Percentiles rank a stretch among this genome's conserved stretches.
Evolutionary conservation across 768 basidiomycete genomes (phyloP).

Genomic region (Suillus cothurnatus): DNA sequence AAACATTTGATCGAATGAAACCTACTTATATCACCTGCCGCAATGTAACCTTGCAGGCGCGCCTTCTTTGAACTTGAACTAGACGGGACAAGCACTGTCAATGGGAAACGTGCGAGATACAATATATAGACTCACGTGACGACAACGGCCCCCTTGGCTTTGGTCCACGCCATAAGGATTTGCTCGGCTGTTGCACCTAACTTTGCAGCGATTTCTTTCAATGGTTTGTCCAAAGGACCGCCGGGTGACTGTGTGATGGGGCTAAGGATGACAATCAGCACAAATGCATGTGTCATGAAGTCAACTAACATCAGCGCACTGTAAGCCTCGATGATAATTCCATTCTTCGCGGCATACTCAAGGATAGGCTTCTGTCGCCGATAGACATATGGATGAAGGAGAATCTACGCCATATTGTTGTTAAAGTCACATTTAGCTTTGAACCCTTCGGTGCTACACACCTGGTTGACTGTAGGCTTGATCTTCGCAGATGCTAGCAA

Average conservation of each 20-base stretch:
- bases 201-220: constrained; percentile 49
- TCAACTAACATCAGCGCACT: constrained; percentile 32
- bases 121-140: constrained; percentile 50
- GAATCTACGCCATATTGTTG: constrained; percentile 46
- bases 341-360: constrained; percentile 56
- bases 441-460: constrained; percentile 16
- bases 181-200: neutral
- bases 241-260: constrained; percentile 58
- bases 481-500: constrained; percentile 60
- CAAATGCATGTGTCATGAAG: constrained; percentile 38
- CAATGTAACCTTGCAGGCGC: constrained; percentile 68
- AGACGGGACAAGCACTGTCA: neutral
- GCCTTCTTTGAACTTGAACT: constrained; percentile 68
- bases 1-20: neutral
- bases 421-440: constrained; percentile 2
- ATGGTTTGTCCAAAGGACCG: constrained; percentile 64
- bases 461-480: constrained; percentile 71
- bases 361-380: constrained; percentile 53
- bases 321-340: constrained; percentile 74
- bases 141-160: constrained; percentile 64
- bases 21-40: constrained; percentile 65
- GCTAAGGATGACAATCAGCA: neutral
- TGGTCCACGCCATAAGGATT: constrained; percentile 23
- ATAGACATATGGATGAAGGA: constrained; percentile 72
- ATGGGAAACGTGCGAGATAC: neutral